Base-by-base conservation (phyloP, 2,329 filamentous ascomycete species). In the Calonectria fujianensis region DNA sequence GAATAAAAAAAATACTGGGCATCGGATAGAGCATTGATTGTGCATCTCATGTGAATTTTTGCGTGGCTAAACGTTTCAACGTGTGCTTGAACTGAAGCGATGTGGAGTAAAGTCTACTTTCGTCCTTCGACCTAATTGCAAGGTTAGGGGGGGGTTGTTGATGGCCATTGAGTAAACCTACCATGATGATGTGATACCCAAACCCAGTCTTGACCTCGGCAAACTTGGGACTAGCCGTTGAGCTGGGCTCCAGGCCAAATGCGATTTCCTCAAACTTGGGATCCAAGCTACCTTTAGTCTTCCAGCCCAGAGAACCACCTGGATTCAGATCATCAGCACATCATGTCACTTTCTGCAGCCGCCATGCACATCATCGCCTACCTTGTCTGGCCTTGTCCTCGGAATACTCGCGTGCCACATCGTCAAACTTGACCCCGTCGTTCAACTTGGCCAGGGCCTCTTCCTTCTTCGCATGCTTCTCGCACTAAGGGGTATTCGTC, bases 171-270 rank as follows among this genome's bases (percentile, higher is more conserved):
- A 41, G 31, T 13, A 32, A 61, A 80, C 85, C 69, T 75, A 96
- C 94, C 92, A 96, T 95, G 77, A 96, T 91, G 77, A 96, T 92
- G 83, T 96, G 94, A 86, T 96, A 96, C 0, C 94, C 94, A 85
- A 94, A 93, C 1, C 87, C 89, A 1, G 94, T 96, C 88, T 94
- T 95, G 29, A 89, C 92, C 86, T 95, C 93, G 1, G 88, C 94
- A 81, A 90, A 90, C 81, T 92, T 93, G 2, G 94, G 93, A 73
- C 86, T 92, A 16, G 83, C 87, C 16, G 91, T 93, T 11, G 92
- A 92, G 81, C 93, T 95, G 1, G 90, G 85, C 78, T 93, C 91
- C 45, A 96, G 87, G 32, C 89, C 90, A 83, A 93, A 96, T 11
- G 94, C 94, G 13, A 94, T 90, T 75, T 92, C 91, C 81, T 94